Percentiles rank a stretch among this genome's conserved stretches.
These are phyloP conservation scores for Leptographium lundbergii DNA, from an alignment of 2,329 filamentous ascomycete species.

Conservation along the genomic window DNA sequence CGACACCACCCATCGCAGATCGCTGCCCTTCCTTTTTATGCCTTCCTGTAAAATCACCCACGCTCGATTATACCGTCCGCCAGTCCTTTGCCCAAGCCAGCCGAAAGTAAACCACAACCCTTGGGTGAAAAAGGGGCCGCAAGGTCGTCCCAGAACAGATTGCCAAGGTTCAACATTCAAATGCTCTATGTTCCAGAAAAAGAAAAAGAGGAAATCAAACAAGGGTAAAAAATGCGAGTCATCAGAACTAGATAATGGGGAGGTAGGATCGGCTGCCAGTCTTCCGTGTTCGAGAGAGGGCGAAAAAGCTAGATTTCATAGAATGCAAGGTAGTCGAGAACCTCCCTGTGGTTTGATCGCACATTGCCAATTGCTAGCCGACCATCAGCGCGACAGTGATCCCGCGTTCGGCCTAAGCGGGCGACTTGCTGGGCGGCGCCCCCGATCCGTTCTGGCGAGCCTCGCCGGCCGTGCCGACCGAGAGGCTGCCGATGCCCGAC, in stretches of 20 bases:
- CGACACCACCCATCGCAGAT: constrained; percentile 12
- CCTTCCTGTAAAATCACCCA: constrained; percentile 8
- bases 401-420: constrained; percentile 29
- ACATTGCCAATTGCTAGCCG: neutral
- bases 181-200: constrained; percentile 7
- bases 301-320: neutral
- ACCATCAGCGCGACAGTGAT: neutral
- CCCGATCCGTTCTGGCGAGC: constrained; percentile 49
- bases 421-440: constrained; percentile 46
- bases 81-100: constrained; percentile 10
- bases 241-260: constrained; percentile 10
- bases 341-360: neutral
- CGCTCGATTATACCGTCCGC: constrained; percentile 13
- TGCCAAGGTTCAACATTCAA: constrained; percentile 2
- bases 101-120: constrained; percentile 8
- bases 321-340: neutral
- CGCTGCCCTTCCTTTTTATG: constrained; percentile 10
- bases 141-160: constrained; percentile 2
- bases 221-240: constrained; percentile 9
- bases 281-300: neutral
- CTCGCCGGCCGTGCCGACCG: constrained; percentile 50
- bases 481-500: constrained; percentile 57
- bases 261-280: constrained; percentile 1
- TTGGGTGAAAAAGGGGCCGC: constrained; percentile 1
- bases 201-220: constrained; percentile 2